Conservation (phyloP, 2,329 filamentous ascomycete genomes). For the Alternaria viburni region DNA sequence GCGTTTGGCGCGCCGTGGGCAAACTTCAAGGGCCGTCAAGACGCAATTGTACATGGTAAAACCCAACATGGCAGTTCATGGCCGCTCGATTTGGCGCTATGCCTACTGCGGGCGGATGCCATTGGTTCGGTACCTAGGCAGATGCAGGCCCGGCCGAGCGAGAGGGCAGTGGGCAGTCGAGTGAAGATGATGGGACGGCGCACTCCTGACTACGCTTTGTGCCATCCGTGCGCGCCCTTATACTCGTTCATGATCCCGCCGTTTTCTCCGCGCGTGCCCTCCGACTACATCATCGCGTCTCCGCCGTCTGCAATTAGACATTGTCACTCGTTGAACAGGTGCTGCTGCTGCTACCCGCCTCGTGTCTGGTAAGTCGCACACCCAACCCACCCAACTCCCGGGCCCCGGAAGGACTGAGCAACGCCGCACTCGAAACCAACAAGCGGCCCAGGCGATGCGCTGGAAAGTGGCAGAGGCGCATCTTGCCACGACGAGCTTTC, state of each 20-base stretch:
- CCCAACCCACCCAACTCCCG: conserved; percentile 10
- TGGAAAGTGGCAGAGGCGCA: not conserved
- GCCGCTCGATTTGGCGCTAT: conserved; percentile 11
- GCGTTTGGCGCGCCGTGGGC: not conserved
- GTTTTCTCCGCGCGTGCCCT: conserved; percentile 3
- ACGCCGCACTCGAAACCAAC: not conserved
- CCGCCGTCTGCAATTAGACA: conserved; percentile 8
- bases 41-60: not conserved
- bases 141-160: conserved; percentile 9
- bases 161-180: conserved; percentile 1
- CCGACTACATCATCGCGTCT: conserved; percentile 3
- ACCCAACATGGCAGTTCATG: conserved; percentile 8
- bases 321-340: conserved; percentile 14
- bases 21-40: not conserved
- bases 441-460: conserved; percentile 8
- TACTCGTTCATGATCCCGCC: conserved; percentile 8
- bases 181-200: conserved; percentile 16
- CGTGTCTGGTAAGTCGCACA: conserved; percentile 25
- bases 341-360: conserved; percentile 9
- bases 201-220: conserved; percentile 16
- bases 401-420: conserved; percentile 9
- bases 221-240: conserved; percentile 15
- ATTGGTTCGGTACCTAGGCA: conserved; percentile 12
- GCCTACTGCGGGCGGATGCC: conserved; percentile 9
- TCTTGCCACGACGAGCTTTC: conserved; percentile 3